Percentiles rank a stretch among this genome's conserved stretches.
Conservation (phyloP, 371 early-diverging fungal genomes). For the Actinomucor elegans region DNA sequence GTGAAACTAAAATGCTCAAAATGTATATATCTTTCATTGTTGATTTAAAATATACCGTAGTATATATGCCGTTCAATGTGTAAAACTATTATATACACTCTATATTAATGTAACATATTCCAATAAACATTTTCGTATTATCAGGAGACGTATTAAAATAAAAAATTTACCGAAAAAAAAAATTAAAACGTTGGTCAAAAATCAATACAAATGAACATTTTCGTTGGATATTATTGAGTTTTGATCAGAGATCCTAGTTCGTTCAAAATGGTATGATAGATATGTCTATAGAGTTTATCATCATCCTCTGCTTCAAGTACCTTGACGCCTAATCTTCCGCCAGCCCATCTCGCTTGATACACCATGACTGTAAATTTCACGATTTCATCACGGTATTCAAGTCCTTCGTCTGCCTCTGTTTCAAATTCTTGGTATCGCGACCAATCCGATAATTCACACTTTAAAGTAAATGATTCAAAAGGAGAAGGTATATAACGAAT, state of each 20-base stretch:
- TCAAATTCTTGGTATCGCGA: background rate
- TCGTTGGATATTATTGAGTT: background rate
- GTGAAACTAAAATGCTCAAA: too few species aligned
- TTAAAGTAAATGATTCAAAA: constrained; percentile 24
- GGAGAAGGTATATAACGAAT: constrained; percentile 15
- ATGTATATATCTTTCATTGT: constrained; percentile 72
- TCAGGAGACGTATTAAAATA: too few species aligned
- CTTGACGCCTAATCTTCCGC: constrained; percentile 26
- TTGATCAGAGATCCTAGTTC: constrained; percentile 1
- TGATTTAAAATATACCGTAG: constrained; percentile 20
- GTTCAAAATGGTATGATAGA: constrained; percentile 23
- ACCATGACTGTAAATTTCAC: constrained; percentile 17
- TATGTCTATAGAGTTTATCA: background rate
- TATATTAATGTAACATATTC: too few species aligned
- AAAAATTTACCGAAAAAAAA: too few species aligned
- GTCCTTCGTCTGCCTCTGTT: background rate
- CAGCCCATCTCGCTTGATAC: constrained; percentile 34
- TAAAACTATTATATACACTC: too few species aligned
- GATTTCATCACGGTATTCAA: background rate
- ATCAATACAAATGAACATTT: too few species aligned
- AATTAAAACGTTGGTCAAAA: too few species aligned
- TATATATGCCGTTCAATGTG: too few species aligned
- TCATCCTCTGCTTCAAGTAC: constrained; percentile 20
- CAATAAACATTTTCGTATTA: too few species aligned
- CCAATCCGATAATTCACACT: constrained; percentile 27